phyloP scores from a whole-genome alignment of 768 basidiomycete genomes.

The Russula sp. region DNA sequence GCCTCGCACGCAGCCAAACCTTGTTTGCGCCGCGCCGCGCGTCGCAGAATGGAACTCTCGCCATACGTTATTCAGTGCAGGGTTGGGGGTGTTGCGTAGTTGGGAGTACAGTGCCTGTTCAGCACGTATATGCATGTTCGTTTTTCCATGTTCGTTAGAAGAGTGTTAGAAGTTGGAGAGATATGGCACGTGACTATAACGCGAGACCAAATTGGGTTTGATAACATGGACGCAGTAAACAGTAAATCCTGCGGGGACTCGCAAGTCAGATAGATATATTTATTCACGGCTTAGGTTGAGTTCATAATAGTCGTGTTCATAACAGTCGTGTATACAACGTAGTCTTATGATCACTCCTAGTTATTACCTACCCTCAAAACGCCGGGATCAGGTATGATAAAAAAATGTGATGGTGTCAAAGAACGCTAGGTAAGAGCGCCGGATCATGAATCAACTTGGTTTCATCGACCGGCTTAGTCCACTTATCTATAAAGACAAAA shows the following conservation, averaged over 20 bases:
- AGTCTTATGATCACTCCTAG: background rate
- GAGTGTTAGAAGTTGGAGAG: no score
- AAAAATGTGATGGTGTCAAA: constrained; percentile 29
- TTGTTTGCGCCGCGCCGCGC: constrained; percentile 51
- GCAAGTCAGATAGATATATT: no score
- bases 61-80: constrained; percentile 58
- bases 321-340: background rate
- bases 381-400: background rate
- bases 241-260: no score
- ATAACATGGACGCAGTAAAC: no score
- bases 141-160: no score
- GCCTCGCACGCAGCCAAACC: no score
- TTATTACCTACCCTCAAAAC: background rate
- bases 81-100: constrained; percentile 46
- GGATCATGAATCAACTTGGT: constrained; percentile 34
- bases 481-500: constrained; percentile 36
- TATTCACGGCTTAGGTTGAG: no score
- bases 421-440: constrained; percentile 37
- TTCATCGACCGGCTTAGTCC: constrained; percentile 40
- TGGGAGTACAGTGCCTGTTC: constrained; percentile 60
- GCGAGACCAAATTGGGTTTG: no score
- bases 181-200: no score
- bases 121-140: no score
- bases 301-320: no score
- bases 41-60: constrained; percentile 53